Evolutionary conservation across 805 yeast species (phyloP).

Genomic region (Candida hungchunana): DNA sequence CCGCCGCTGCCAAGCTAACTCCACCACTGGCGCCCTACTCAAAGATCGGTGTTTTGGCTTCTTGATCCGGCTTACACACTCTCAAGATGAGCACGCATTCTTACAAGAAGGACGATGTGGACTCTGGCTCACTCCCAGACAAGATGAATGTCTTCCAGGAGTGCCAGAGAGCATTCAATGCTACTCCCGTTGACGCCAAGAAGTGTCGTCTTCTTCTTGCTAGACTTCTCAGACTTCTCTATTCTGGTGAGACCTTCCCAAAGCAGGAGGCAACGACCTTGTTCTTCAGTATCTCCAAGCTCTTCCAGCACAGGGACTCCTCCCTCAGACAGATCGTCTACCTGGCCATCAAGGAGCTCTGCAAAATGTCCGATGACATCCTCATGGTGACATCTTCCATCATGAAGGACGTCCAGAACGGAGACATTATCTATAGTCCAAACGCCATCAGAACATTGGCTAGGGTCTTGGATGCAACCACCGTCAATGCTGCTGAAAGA

Average conservation of each 20-base stretch:
- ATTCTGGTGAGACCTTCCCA: slow-evolving; percentile 85
- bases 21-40: no score
- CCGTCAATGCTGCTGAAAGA: slow-evolving; percentile 92
- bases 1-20: neutral
- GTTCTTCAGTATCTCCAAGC: slow-evolving; percentile 89
- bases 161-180: slow-evolving; percentile 88
- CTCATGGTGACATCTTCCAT: slow-evolving; percentile 97
- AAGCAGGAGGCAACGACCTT: slow-evolving; percentile 85
- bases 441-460: slow-evolving; percentile 91
- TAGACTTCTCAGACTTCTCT: slow-evolving; percentile 74
- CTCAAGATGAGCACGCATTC: slow-evolving; percentile 69
- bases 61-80: neutral
- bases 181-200: slow-evolving; percentile 82
- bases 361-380: slow-evolving; percentile 81
- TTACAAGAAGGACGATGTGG: slow-evolving; percentile 83
- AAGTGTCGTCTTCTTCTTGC: slow-evolving; percentile 82
- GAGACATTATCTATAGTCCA: slow-evolving; percentile 82
- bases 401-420: slow-evolving; percentile 95
- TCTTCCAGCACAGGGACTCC: slow-evolving; percentile 88
- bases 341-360: slow-evolving; percentile 87
- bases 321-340: slow-evolving; percentile 90
- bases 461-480: slow-evolving; percentile 82
- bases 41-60: no score
- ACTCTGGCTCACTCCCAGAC: slow-evolving; percentile 69
- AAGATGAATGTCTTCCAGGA: slow-evolving; percentile 97